Base-by-base conservation (phyloP, 2,329 filamentous ascomycete genomes). In the Calycina marina region DNA sequence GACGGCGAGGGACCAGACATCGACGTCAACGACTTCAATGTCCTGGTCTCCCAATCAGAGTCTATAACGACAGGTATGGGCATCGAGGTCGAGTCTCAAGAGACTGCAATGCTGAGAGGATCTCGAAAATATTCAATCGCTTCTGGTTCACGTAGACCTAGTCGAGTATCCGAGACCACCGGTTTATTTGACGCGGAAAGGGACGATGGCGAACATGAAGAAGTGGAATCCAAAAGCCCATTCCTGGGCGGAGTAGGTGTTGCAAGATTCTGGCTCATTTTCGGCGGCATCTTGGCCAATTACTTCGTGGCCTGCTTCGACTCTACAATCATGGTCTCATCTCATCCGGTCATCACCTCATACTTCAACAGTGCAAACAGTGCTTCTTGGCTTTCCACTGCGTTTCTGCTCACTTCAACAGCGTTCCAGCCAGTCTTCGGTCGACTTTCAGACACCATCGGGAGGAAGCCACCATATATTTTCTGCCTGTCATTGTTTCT, bases 311-410 rank as follows among this genome's bases (percentile, higher is more conserved):
- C 60, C 18, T 72, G 63, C 50, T 86, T 88, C 48, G 82, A 88
- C 58, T 67, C 70, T 8, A 88, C 80, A 4, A 68, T 88, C 42
- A 85, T 88, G 79, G 79, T 79, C 4, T 83, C 78, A 2, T 77
- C 69, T 25, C 81, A 90, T 52, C 80, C 81, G 0, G 77, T 82
- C 36, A 84, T 88, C 39, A 85, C 80, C 0, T 84, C 78, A 1
- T 73, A 86, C 52, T 88, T 88, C 54, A 60, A 74, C 39, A 69
- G 77, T 30, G 80, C 79, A 18, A 84, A 88, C 52, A 72, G 72
- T 28, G 82, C 82, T 3, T 84, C 80, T 2, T 90, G 82, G 82
- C 62, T 88, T 4, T 84, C 79, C 2, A 88, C 81, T 0, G 72
- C 78, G 0, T 88, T 85, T 42, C 56, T 88, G 20, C 62, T 90